Conservation (phyloP, 768 basidiomycete genomes). For the Lanmaoa pseudosensibilis region DNA sequence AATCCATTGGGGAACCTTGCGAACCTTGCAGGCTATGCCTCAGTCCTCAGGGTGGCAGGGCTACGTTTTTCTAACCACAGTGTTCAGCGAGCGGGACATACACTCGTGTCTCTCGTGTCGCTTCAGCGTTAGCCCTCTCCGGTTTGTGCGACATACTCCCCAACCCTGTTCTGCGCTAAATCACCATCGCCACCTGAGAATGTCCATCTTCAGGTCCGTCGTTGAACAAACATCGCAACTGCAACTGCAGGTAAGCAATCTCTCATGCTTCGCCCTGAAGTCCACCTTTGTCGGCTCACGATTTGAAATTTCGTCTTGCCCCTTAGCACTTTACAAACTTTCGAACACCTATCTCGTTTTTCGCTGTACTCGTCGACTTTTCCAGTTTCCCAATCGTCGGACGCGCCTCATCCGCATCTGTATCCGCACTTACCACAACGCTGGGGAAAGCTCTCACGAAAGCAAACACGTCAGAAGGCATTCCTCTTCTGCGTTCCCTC, state of each 20-base stretch:
- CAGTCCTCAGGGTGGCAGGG: neutral
- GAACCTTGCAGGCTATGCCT: neutral
- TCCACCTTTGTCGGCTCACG: neutral
- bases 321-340: constrained; percentile 5
- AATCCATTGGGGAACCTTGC: neutral
- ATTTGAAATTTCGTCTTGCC: neutral
- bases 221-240: constrained; percentile 10
- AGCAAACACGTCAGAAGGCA: neutral
- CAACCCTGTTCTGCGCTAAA: neutral
- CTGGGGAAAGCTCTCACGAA: constrained; percentile 7
- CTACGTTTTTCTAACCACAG: neutral
- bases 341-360: neutral
- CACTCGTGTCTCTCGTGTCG: neutral
- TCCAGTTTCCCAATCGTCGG: constrained; percentile 10
- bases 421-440: constrained; percentile 1
- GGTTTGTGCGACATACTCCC: neutral
- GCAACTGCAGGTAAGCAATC: constrained; percentile 10
- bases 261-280: neutral
- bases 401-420: neutral
- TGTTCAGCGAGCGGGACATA: neutral
- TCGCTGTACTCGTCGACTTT: constrained; percentile 11
- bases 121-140: neutral
- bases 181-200: neutral
- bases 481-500: constrained; percentile 4
- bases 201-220: constrained; percentile 8